A percentile compares a stretch with the other conserved stretches of the same genome.
Evolutionary conservation across 2,329 filamentous ascomycete species (phyloP).

Genomic region (Dactylellina drechsleri): DNA sequence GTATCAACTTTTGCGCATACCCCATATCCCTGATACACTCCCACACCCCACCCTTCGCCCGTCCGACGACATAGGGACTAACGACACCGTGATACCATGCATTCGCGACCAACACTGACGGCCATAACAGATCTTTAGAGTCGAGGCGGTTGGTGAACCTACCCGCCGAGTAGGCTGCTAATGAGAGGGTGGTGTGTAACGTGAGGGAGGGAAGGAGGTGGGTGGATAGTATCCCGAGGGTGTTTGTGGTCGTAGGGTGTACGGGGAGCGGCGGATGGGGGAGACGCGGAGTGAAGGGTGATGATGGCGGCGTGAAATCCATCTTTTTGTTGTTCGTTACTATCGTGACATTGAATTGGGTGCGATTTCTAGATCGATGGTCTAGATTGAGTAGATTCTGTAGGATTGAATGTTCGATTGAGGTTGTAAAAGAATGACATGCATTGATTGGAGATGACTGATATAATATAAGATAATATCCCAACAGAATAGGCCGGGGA

Average conservation of each 20-base stretch:
- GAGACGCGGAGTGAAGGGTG: slow-evolving; percentile 29
- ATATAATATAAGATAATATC: neutral
- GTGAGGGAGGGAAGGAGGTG: slow-evolving; percentile 68
- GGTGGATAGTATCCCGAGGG: slow-evolving; percentile 67
- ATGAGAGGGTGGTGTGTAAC: slow-evolving; percentile 67
- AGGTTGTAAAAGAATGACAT: neutral
- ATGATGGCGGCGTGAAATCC: slow-evolving; percentile 27
- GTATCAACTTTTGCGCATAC: slow-evolving; percentile 68
- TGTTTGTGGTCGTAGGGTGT: slow-evolving; percentile 54
- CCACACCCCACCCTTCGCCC: slow-evolving; percentile 63
- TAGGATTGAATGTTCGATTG: neutral
- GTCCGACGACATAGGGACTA: slow-evolving; percentile 64
- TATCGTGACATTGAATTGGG: neutral
- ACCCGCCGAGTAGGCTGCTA: slow-evolving; percentile 67
- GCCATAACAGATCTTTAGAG: slow-evolving; percentile 72
- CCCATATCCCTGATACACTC: slow-evolving; percentile 65
- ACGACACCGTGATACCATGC: slow-evolving; percentile 72
- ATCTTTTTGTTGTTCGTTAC: neutral
- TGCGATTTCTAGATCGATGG: neutral
- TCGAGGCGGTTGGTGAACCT: slow-evolving; percentile 68
- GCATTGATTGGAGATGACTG: neutral
- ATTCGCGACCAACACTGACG: slow-evolving; percentile 67
- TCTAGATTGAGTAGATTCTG: neutral
- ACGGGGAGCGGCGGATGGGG: slow-evolving; percentile 30
- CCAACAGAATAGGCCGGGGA: slow-evolving; percentile 38